Evolutionary conservation across 2,329 filamentous ascomycete genomes (phyloP).

Genomic region (Aspergillus bombycis): DNA sequence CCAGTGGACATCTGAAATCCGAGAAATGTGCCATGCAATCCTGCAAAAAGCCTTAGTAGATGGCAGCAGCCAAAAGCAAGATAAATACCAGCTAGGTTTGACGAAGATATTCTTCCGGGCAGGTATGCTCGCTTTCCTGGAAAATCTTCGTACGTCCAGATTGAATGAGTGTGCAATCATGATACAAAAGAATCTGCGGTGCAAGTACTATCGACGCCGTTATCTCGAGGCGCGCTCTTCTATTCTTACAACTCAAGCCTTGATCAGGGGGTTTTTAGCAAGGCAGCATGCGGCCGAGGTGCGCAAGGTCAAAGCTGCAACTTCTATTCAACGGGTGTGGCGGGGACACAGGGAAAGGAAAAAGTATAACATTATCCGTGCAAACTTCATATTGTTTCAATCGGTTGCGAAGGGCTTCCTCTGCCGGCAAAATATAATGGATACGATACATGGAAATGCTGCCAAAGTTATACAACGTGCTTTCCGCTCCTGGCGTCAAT

Average conservation of each 20-base stretch:
- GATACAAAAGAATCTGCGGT: constrained; percentile 97
- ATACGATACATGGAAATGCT: constrained; percentile 90
- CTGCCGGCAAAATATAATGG: constrained; percentile 86
- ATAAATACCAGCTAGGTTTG: constrained; percentile 96
- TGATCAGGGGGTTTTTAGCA: constrained; percentile 75
- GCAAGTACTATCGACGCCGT: constrained; percentile 90
- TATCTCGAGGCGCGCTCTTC: constrained; percentile 85
- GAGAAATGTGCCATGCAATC: constrained; percentile 91
- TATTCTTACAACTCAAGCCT: constrained; percentile 78
- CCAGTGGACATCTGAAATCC: constrained; percentile 91
- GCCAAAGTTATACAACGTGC: constrained; percentile 86
- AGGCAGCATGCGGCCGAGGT: constrained; percentile 78
- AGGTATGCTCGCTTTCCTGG: constrained; percentile 96
- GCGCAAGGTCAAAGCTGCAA: constrained; percentile 82
- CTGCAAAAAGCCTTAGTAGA: constrained; percentile 84
- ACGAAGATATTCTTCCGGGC: constrained; percentile 99
- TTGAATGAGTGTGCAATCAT: constrained; percentile 93
- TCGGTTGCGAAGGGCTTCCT: constrained; percentile 90
- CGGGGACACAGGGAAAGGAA: constrained; percentile 88
- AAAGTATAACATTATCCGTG: constrained; percentile 74
- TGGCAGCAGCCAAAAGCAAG: constrained; percentile 70
- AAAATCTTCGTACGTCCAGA: constrained; percentile 86
- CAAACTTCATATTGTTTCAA: constrained; percentile 85
- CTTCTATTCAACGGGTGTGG: constrained; percentile 94
- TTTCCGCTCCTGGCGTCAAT: constrained; percentile 79